A percentile compares a stretch with the other conserved stretches of the same genome.
These are phyloP conservation scores for Hordeum pubiflorum DNA, from an alignment of 202 grass and related monocot species.

Conservation along the genomic window DNA sequence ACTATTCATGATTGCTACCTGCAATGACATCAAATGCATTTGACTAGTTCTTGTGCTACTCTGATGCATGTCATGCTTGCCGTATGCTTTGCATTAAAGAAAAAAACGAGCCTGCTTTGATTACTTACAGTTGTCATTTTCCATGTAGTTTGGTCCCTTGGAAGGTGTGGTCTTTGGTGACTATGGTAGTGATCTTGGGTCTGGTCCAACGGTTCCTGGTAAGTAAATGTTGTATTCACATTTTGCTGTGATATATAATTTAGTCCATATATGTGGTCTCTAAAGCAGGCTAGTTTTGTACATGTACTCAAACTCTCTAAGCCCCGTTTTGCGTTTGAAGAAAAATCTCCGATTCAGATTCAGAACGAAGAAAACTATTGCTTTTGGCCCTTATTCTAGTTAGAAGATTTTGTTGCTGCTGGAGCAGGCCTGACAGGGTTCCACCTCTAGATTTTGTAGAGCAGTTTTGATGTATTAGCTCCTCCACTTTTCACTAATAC, in stretches of 20 bases:
- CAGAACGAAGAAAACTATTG: not conserved
- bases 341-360: not conserved
- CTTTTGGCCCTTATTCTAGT: not conserved
- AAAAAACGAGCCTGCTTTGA: not conserved
- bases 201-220: constrained; percentile 80
- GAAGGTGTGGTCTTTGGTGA: constrained; percentile 90
- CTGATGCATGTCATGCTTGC: not conserved
- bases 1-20: not conserved
- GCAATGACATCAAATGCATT: not conserved
- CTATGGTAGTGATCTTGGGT: constrained; percentile 86
- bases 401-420: not conserved
- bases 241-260: constrained; percentile 1
- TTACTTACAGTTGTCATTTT: not conserved
- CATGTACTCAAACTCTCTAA: not conserved
- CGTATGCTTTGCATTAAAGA: not conserved
- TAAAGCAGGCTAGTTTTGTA: not conserved
- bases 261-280: not conserved
- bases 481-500: not conserved
- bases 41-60: not conserved
- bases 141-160: constrained; percentile 74
- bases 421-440: not conserved
- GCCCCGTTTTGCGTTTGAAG: not conserved
- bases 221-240: constrained; percentile 26
- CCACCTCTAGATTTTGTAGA: not conserved
- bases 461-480: not conserved